Base-by-base conservation (phyloP, 352 stramenopile genomes). In the Phytopythium mirpurense region DNA sequence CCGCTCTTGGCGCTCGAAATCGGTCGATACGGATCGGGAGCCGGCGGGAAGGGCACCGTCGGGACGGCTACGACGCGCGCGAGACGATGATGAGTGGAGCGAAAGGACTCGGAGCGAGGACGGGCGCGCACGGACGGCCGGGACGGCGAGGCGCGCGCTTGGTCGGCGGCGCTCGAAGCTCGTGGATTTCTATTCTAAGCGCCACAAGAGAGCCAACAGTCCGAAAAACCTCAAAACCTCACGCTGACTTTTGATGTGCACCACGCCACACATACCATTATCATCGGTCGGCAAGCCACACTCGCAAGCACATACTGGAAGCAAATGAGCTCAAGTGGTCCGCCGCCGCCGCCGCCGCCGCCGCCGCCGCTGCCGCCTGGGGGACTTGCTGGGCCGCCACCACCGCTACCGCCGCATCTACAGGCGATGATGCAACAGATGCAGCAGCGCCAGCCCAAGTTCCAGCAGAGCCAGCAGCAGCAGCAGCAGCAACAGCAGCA, bases 401-500 rank as follows among this genome's bases (percentile, higher is more conserved):
- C 51, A 23, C 48, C 62, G 24, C 60, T 89, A 23, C 73, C 75
- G 15, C 70, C 66, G 21, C 67, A 86, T 16, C 44, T 86, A 2
- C 76, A 81, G 36, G 45, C 43, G 9, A 81, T 85, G 70, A 79
- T 86, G 69, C 60, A 54, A 1, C 73, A 85, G 56, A 70, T 86
- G 72, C 62, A 72, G 21, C n/a, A 70, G 36, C 59, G 47, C 1
- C 62, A 78, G 42, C 71, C 71, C 16, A 74, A 73, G 52, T 61
- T 76, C 40, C 57, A 69, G 58, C 54, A 66, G 29, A 3, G 56
- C 19, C 16, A 46, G 31, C 23, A 34, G 15, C 51, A 53, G 38
- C 42, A 26, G 16, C 46, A 52, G 44, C 37, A 53, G 31, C 37
- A 26, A 51, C 44, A 64, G 3, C 46, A 65, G n/a, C 58, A 67